Evolutionary conservation across 148 eudicot species (phyloP), one percentile per base, ranked within the genome.

Genomic region (Suaeda aralocaspica): DNA sequence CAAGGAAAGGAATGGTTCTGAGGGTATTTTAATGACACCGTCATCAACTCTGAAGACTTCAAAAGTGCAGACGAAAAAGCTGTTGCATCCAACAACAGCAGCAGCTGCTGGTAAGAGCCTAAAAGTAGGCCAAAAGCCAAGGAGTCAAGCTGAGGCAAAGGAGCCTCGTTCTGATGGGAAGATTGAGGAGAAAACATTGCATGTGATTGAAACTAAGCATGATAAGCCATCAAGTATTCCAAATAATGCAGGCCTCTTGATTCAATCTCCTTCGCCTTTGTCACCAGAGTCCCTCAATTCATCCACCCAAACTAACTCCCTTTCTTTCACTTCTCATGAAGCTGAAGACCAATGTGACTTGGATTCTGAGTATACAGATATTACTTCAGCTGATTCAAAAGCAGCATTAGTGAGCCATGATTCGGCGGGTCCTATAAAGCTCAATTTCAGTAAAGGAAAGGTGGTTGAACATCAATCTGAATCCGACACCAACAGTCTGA

Each of bases 391-490:
- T 15, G 60, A 46, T 24, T 24, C 5, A 55, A 50, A n/a, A 60
- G 72, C 41, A 30, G 60, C 52, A 42, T 48, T 49, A 5, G 25
- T 29, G 49, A 33, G 22, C 6, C 41, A 15, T 2, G 62, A 68
- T 72, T 72, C 86, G 55, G 74, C 62, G 68, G 81, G 78, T 63
- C 70, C 82, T 24, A 26, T 66, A 69, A 85, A 88, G 78, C 70
- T 86, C 22, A 90, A 82, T 71, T 88, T 92, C 80, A 88, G 82
- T 71, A 85, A 82, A 78, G 92, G 90, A 46, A 90, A 80, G 65
- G 85, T 85, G 34, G 75, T 88, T 64, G 90, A 93, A 11, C 74
- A 68, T 69, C 71, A 83, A 64, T 33, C 81, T 9, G 85, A 83
- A 64, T 39, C 81, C 7, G 85, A 84, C 29, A 66, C 67, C 72